Evolutionary conservation across 352 stramenopile genomes (phyloP).

Genomic region (Phytophthora sp.): DNA sequence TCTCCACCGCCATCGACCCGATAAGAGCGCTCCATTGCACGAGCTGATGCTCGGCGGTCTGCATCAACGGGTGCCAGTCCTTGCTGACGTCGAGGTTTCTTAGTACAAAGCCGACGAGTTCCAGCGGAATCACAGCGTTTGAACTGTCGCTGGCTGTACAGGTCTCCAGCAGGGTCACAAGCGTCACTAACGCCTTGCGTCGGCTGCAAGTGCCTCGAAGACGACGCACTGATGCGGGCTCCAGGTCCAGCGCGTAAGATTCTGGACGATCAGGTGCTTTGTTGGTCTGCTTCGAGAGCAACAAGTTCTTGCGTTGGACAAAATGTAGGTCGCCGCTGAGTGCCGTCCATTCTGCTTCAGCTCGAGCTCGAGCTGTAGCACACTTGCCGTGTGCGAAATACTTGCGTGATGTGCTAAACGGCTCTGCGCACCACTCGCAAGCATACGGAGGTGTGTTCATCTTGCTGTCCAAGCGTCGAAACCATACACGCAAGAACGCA

Average conservation of each 20-base stretch:
- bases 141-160: conserved; percentile 7
- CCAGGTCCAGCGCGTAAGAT: conserved; percentile 13
- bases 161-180: conserved; percentile 22
- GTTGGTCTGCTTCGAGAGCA: background rate
- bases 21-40: conserved; percentile 14
- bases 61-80: conserved; percentile 14
- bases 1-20: conserved; percentile 10
- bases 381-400: conserved; percentile 37
- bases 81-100: conserved; percentile 16
- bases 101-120: conserved; percentile 22
- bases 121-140: conserved; percentile 13
- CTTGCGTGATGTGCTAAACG: conserved; percentile 19
- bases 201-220: conserved; percentile 13
- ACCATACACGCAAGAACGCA: conserved; percentile 29
- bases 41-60: conserved; percentile 22
- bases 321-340: conserved; percentile 24
- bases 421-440: conserved; percentile 37
- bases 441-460: conserved; percentile 28
- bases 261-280: background rate
- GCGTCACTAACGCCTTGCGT: conserved; percentile 18
- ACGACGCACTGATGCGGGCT: conserved; percentile 18
- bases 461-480: conserved; percentile 21
- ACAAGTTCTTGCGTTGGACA: conserved; percentile 4
- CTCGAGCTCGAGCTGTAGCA: conserved; percentile 4
- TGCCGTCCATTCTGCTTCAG: conserved; percentile 23